phyloP scores from a whole-genome alignment of 805 yeast species.

The Saturnispora besseyi region DNA sequence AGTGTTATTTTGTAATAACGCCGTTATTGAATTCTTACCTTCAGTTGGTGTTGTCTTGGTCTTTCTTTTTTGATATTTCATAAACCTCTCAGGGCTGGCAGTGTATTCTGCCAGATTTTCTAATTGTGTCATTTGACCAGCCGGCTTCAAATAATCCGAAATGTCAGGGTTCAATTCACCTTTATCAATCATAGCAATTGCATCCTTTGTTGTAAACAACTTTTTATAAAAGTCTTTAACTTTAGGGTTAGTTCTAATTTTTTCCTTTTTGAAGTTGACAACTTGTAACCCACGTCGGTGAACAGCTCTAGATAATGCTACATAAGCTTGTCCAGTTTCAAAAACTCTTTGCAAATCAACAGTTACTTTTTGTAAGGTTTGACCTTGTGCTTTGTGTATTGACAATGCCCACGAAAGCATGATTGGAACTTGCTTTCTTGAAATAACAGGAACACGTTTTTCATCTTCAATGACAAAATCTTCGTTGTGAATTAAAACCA shows the following conservation, averaged over 20 bases:
- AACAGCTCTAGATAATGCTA: constrained; percentile 81
- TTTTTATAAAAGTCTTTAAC: constrained; percentile 63
- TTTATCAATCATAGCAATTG: constrained; percentile 1
- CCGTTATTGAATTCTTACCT: background rate
- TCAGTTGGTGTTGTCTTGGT: background rate
- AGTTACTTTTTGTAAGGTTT: constrained; percentile 64
- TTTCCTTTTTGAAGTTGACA: constrained; percentile 52
- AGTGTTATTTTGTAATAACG: background rate
- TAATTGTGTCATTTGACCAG: constrained; percentile 2
- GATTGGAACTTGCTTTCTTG: constrained; percentile 74
- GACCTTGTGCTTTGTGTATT: constrained; percentile 94
- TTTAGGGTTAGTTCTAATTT: constrained; percentile 59
- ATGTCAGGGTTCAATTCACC: background rate
- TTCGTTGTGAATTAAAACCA: constrained; percentile 76
- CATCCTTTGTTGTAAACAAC: constrained; percentile 32
- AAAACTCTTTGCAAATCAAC: constrained; percentile 72
- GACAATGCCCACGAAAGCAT: constrained; percentile 96
- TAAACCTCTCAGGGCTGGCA: constrained; percentile 7
- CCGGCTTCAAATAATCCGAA: background rate
- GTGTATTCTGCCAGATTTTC: constrained; percentile 2
- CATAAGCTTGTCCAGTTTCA: constrained; percentile 94
- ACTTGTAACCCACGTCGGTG: constrained; percentile 78
- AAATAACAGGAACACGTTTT: constrained; percentile 53
- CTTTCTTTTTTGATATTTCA: background rate
- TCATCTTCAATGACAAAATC: constrained; percentile 76